These are phyloP conservation scores for Amphicarpaea edgeworthii DNA, from an alignment of 306 rosid species.

Conservation along the genomic window DNA sequence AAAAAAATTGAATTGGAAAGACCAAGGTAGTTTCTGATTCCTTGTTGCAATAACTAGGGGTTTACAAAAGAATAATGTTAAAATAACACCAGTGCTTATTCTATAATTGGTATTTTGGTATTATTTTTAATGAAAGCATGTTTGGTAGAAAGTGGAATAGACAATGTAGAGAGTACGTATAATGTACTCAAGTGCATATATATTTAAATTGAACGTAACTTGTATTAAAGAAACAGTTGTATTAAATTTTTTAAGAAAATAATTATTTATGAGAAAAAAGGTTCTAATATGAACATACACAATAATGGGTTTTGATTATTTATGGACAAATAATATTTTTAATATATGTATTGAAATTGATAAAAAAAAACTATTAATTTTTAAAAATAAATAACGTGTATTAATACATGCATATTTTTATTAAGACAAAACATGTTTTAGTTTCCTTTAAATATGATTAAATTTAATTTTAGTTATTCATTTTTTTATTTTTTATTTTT, in stretches of 20 bases:
- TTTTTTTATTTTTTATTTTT: background rate
- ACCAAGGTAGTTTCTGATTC: slow-evolving; percentile 57
- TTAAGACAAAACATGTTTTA: background rate
- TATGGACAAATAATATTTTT: no score
- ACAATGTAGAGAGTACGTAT: slow-evolving; percentile 52
- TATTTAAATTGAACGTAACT: background rate
- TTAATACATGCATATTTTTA: background rate
- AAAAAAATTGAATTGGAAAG: slow-evolving; percentile 51
- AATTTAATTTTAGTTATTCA: background rate
- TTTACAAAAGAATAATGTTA: background rate
- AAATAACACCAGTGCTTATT: background rate
- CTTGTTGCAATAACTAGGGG: slow-evolving; percentile 30
- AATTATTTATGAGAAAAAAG: background rate
- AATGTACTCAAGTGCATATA: slow-evolving; percentile 3
- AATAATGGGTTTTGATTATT: no score
- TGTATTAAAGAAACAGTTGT: background rate
- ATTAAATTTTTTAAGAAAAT: background rate
- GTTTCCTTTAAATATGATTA: no score
- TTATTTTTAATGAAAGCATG: background rate
- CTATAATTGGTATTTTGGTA: background rate
- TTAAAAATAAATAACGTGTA: background rate
- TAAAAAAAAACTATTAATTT: background rate
- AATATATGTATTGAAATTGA: no score
- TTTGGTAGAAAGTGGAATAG: slow-evolving; percentile 38
- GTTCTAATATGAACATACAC: background rate